Base-by-base conservation (phyloP, 169 alveolate genomes). In the Amoebophrya sp. region DNA sequence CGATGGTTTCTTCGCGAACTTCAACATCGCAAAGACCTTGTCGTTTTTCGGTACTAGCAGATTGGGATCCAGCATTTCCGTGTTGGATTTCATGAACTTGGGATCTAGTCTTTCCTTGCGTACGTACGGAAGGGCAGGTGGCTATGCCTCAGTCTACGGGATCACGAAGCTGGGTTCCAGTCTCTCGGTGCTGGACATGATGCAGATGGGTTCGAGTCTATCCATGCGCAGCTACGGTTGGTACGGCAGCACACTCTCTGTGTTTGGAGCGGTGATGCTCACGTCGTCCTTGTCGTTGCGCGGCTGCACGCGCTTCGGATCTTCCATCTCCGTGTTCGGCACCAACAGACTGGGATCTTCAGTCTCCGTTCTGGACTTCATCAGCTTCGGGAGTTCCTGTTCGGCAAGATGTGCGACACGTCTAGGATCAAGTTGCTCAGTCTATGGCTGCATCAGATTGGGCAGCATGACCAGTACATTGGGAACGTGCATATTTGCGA, bases 31-130 rank as follows among this genome's bases (percentile, higher is more conserved):
- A 26, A 89, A 40, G 53, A 36, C 90, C 24, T 47, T 89, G 6
- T 89, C 90, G 24, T 14, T 40, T 33, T 10, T 89, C 53, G 40
- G 53, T 0, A 89, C 47, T 0, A 34, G 53, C 33, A 36, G 90
- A 26, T 23, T 89, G 47, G 90, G 90, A 38, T 26, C 41, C 39
- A 89, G 53, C 23, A n/a, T 89, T 26, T 89, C 90, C 24, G 90
- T 33, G 33, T 33, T 89, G 90, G 90, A 89, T 33, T 36, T 40
- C 47, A 89, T 89, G 36, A 40, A 40, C 3, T 23, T 89, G 12
- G 90, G 90, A 36, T 34, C 53, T 40, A 36, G 54, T n/a, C 47
- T 89, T 18, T 89, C 90, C 41, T 47, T 89, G 36, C 90, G 90
- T 33, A 34, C 90, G 47, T 89, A 34, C 40, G 90, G n/a, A 10